Conservation (phyloP, 2,329 filamentous ascomycete genomes). For the Botrytis porri region DNA sequence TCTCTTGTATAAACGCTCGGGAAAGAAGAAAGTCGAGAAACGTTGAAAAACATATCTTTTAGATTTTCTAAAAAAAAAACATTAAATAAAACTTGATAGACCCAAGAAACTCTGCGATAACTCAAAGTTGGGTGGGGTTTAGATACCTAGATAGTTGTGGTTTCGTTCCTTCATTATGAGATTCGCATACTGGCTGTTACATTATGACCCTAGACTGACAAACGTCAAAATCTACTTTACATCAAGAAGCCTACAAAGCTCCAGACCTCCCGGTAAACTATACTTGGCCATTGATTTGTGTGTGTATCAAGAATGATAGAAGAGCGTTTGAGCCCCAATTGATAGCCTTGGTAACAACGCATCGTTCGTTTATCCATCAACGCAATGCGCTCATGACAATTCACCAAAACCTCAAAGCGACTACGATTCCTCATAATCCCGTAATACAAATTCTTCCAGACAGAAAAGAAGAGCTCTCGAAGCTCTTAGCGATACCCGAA, state of each 20-base stretch:
- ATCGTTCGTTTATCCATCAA: not conserved
- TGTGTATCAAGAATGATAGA: not conserved
- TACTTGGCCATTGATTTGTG: not conserved
- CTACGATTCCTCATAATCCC: not conserved
- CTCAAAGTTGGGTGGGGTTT: too few relatives aligned
- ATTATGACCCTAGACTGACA: not conserved
- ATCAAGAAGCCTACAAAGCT: not conserved
- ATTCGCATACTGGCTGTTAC: not conserved
- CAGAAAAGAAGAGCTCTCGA: not conserved
- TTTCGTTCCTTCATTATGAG: not conserved
- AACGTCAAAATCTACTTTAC: not conserved
- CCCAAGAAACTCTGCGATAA: not conserved
- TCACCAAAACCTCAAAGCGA: not conserved
- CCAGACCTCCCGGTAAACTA: not conserved
- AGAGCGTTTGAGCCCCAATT: not conserved
- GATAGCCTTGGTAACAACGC: not conserved
- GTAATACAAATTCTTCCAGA: not conserved
- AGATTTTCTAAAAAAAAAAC: too few relatives aligned
- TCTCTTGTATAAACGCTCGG: too few relatives aligned
- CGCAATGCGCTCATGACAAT: not conserved
- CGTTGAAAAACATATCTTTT: too few relatives aligned
- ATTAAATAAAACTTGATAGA: too few relatives aligned
- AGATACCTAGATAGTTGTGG: rapidly evolving
- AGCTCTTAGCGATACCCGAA: not conserved
- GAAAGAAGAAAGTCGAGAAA: not conserved